Evolutionary conservation across 2,329 filamentous ascomycete species (phyloP).

Genomic region (Stachybotrys chlorohalonatus): DNA sequence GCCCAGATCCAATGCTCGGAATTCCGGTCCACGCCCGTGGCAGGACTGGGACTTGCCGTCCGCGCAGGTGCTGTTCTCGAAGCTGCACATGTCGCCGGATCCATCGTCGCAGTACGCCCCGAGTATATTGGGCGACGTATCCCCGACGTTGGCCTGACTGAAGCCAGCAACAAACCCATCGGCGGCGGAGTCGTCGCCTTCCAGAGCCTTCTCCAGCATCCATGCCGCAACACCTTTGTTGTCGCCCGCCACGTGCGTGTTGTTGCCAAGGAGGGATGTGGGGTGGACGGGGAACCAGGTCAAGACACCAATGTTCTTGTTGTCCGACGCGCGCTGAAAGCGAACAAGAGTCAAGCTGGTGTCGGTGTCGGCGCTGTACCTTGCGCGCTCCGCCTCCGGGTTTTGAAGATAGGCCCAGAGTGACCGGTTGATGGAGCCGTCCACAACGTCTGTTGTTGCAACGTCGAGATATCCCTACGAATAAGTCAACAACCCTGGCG

Average conservation of each 20-base stretch:
- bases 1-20: constrained; percentile 58
- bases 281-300: constrained; percentile 93
- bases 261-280: constrained; percentile 84
- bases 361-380: constrained; percentile 50
- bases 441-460: constrained; percentile 58
- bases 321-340: constrained; percentile 65
- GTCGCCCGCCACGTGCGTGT: constrained; percentile 85
- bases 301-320: constrained; percentile 69
- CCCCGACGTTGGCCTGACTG: constrained; percentile 83
- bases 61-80: constrained; percentile 75
- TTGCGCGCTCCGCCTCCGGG: constrained; percentile 62
- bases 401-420: constrained; percentile 84
- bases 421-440: constrained; percentile 84
- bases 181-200: constrained; percentile 42
- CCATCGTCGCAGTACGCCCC: constrained; percentile 89
- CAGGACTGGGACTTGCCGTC: constrained; percentile 62
- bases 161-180: constrained; percentile 80
- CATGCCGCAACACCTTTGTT: constrained; percentile 92
- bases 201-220: constrained; percentile 66
- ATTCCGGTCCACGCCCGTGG: constrained; percentile 65
- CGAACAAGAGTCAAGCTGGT: constrained; percentile 65
- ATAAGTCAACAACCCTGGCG: neutral
- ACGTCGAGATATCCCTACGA: constrained; percentile 56
- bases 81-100: constrained; percentile 59
- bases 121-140: constrained; percentile 80